phyloP scores from a whole-genome alignment of 1,284 basidiomycete genomes.

The Anthracocystis setariae region DNA sequence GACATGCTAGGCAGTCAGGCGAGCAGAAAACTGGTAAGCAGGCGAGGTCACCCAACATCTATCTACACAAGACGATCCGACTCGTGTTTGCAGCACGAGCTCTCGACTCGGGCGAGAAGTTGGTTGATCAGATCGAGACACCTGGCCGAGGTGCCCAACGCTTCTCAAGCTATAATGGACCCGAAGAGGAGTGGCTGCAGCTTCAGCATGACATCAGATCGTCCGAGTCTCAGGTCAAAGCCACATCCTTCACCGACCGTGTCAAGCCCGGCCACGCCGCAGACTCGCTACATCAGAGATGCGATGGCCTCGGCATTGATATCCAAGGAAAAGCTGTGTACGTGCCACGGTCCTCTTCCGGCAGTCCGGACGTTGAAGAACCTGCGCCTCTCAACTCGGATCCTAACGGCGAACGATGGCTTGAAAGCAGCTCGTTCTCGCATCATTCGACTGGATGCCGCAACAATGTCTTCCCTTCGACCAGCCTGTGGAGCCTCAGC shows the following conservation, averaged over 20 bases:
- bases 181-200: slow-evolving; percentile 50
- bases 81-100: slow-evolving; percentile 58
- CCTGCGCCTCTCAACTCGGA: slow-evolving; percentile 50
- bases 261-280: not conserved
- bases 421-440: slow-evolving; percentile 8
- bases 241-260: not conserved
- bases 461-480: not conserved
- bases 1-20: slow-evolving; percentile 1
- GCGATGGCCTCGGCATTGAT: slow-evolving; percentile 20
- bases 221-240: slow-evolving; percentile 2
- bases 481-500: slow-evolving; percentile 16
- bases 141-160: slow-evolving; percentile 37
- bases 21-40: slow-evolving; percentile 7
- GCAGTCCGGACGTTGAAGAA: not conserved
- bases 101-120: slow-evolving; percentile 50
- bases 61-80: slow-evolving; percentile 55
- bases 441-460: not conserved
- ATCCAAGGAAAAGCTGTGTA: slow-evolving; percentile 10
- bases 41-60: slow-evolving; percentile 38
- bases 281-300: not conserved
- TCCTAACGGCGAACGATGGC: slow-evolving; percentile 56
- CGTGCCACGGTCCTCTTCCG: not conserved
- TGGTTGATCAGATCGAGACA: slow-evolving; percentile 49
- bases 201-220: slow-evolving; percentile 20
- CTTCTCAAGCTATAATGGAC: slow-evolving; percentile 50